These are phyloP conservation scores for Nannizzia gypsea DNA, from an alignment of 2,329 filamentous ascomycete species.

Conservation along the genomic window DNA sequence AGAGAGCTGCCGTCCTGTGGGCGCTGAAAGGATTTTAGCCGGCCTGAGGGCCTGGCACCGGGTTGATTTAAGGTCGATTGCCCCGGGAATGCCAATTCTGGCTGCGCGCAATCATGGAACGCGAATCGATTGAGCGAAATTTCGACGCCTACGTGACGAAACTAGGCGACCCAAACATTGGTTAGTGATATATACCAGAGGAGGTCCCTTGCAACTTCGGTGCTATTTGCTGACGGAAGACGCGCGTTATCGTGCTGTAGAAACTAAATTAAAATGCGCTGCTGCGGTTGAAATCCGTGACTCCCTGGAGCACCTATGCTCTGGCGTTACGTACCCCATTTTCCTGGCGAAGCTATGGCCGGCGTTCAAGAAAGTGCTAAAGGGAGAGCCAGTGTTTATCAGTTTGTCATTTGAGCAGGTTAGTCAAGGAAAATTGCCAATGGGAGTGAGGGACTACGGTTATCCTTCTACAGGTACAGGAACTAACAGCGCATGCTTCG, in stretches of 20 bases:
- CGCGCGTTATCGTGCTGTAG: conserved; percentile 36
- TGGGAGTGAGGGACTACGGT: conserved; percentile 5
- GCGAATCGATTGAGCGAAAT: conserved; percentile 32
- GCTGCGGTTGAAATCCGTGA: conserved; percentile 80
- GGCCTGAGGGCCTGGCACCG: conserved; percentile 15
- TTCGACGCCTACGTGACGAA: conserved; percentile 41
- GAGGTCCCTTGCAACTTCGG: conserved; percentile 6
- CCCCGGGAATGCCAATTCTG: conserved; percentile 5
- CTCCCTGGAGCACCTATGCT: conserved; percentile 72
- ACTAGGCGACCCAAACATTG: conserved; percentile 38
- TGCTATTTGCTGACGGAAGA: conserved; percentile 1
- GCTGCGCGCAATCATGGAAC: conserved; percentile 11
- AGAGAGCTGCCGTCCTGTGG: background rate
- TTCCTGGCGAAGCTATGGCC: conserved; percentile 86
- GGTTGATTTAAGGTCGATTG: background rate
- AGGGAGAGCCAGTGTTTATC: conserved; percentile 78
- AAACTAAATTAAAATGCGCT: conserved; percentile 68
- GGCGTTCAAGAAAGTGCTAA: conserved; percentile 73
- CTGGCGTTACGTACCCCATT: conserved; percentile 60
- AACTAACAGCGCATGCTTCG: background rate
- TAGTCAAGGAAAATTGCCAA: conserved; percentile 20
- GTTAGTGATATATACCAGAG: conserved; percentile 24
- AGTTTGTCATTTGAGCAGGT: conserved; percentile 85
- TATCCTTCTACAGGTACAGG: conserved; percentile 1
- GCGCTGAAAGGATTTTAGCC: conserved; percentile 6